phyloP scores from a whole-genome alignment of 208 protist genomes.

The Crithidia sp. region DNA sequence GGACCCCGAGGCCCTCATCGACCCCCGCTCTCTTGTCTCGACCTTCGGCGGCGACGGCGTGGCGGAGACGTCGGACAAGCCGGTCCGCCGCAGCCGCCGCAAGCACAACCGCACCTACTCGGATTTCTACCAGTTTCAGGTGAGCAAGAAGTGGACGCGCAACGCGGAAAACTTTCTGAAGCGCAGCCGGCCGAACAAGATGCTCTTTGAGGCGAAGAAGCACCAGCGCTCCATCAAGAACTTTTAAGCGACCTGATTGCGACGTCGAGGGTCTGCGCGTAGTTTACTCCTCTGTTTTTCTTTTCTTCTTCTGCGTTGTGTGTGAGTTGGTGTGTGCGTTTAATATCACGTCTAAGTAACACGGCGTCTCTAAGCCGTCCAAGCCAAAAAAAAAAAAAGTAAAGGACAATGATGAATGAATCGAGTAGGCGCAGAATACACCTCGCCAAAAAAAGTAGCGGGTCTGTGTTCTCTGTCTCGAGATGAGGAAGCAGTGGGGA shows the following conservation, averaged over 20 bases:
- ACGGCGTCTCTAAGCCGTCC: neutral
- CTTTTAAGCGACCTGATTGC: slow-evolving; percentile 33
- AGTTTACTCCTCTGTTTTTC: neutral
- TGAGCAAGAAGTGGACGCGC: slow-evolving; percentile 83
- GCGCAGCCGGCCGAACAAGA: slow-evolving; percentile 71
- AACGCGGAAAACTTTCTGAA: slow-evolving; percentile 90
- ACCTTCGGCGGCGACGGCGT: slow-evolving; percentile 75
- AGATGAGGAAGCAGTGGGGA: neutral
- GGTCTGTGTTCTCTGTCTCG: too few relatives aligned
- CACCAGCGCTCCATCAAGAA: slow-evolving; percentile 88
- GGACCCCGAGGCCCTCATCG: slow-evolving; percentile 35
- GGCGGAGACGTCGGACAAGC: slow-evolving; percentile 56
- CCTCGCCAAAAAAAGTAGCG: too few relatives aligned
- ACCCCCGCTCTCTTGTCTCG: slow-evolving; percentile 56
- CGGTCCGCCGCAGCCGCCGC: slow-evolving; percentile 58
- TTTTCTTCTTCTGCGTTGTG: slow-evolving; percentile 1
- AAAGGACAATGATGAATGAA: too few relatives aligned
- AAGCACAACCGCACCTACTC: slow-evolving; percentile 54
- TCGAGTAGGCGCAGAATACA: too few relatives aligned
- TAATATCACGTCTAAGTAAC: slow-evolving; percentile 13
- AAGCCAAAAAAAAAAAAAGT: neutral
- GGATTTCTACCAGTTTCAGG: slow-evolving; percentile 92
- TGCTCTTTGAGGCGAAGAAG: slow-evolving; percentile 84
- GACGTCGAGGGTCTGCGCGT: too few relatives aligned
- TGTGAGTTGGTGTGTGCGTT: neutral